Percentiles rank a stretch among this genome's conserved stretches.
phyloP scores from a whole-genome alignment of 2,329 filamentous ascomycete species.

The Pseudogymnoascus sp. region DNA sequence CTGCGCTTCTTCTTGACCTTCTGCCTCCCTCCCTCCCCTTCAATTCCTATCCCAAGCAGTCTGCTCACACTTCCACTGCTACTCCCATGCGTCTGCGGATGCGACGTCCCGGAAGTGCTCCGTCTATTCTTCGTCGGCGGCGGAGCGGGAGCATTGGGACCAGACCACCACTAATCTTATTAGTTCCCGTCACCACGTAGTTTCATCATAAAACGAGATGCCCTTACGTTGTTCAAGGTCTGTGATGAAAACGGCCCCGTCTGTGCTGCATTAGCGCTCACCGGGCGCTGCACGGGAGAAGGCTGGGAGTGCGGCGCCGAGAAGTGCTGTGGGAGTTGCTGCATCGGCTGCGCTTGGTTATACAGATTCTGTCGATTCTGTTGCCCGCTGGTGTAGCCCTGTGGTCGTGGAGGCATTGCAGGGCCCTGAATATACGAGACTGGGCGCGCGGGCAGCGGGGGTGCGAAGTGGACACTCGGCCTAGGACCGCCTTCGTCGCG shows the following conservation, averaged over 20 bases:
- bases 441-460: slow-evolving; percentile 18
- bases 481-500: slow-evolving; percentile 3
- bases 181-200: background rate
- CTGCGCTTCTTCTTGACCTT: slow-evolving; percentile 15
- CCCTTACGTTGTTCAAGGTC: slow-evolving; percentile 14
- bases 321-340: slow-evolving; percentile 22
- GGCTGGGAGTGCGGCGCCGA: slow-evolving; percentile 27
- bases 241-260: slow-evolving; percentile 11
- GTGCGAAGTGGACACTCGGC: slow-evolving; percentile 15
- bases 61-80: background rate
- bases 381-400: background rate
- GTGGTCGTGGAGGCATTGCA: background rate
- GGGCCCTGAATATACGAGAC: background rate
- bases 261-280: slow-evolving; percentile 20
- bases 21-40: background rate
- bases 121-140: background rate
- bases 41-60: background rate
- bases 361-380: background rate
- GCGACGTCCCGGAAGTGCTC: background rate
- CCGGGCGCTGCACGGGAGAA: slow-evolving; percentile 24
- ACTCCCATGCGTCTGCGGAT: background rate
- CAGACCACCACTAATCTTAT: background rate
- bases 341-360: slow-evolving; percentile 12
- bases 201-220: background rate
- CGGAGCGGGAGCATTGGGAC: background rate